Evolutionary conservation across 1,284 basidiomycete species (phyloP), one percentile per base, ranked within the genome.

Genomic region (Ceratobasidium papillatum): DNA sequence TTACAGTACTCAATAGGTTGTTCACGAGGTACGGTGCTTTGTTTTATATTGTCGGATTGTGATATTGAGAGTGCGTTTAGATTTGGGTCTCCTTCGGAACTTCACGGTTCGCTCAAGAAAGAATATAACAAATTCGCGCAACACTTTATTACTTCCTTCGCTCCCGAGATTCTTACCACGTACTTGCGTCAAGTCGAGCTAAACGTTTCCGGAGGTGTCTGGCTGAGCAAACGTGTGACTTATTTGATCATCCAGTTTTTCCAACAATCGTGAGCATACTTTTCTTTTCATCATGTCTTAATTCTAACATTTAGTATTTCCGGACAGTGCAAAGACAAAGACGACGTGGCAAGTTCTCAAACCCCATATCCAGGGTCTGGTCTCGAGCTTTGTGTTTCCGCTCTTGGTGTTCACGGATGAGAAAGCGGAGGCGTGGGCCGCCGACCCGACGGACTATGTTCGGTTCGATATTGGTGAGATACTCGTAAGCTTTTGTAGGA

Each of bases 341-440:
- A 87, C 91, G 19, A 96, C 93, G 2, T 96, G 94, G 94, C 84
- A 86, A 1, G 85, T 93, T 45, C 86, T 96, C 79, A 95, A 94
- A 81, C 93, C 94, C 25, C 94, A 94, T 78, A 88, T 91, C 61
- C 85, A 92, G 79, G 88, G 83, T 3, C 86, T 96, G 4, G 87
- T 95, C 19, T 88, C 90, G 14, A 87, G 85, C 47, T 94, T 94
- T 78, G 89, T 93, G 8, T 95, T 94, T 85, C 93, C 94, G n/a
- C 91, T 93, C 78, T 86, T 95, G 25, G 91, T 89, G 43, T 94
- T 95, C 83, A 92, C 88, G 25, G 82, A 88, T 11, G 82, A 86
- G 0, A 90, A 90, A 79, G 85, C 89, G 78, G 86, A 89, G 63
- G 84, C 91, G 17, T 96, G 94, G 91, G 86, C 90, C 75, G 83